Evolutionary conservation across 2,329 filamentous ascomycete genomes (phyloP).

Genomic region (Diplodia intermedia): DNA sequence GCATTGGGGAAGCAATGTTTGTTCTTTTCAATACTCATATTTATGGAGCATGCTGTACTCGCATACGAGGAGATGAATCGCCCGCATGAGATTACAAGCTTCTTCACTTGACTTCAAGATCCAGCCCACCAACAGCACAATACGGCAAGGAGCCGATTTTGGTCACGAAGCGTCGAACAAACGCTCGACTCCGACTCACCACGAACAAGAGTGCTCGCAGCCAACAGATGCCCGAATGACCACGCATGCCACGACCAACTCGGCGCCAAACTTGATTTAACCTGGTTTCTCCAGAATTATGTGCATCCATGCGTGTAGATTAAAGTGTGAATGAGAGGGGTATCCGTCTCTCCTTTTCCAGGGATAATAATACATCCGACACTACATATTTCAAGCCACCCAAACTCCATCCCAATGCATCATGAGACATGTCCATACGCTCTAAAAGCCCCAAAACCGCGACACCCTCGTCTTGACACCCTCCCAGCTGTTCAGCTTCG

Average conservation of each 20-base stretch:
- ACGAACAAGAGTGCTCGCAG: too few relatives aligned
- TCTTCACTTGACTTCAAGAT: neutral
- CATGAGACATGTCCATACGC: neutral
- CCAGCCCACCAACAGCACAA: neutral
- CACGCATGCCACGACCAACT: neutral
- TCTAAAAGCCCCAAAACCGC: constrained; percentile 55
- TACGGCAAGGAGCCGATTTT: too few relatives aligned
- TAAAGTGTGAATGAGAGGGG: constrained; percentile 6
- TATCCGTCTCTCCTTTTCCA: constrained; percentile 3
- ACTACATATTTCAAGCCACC: neutral
- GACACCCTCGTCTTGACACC: constrained; percentile 64
- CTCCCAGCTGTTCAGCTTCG: constrained; percentile 69
- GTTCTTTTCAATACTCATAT: neutral
- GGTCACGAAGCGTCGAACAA: too few relatives aligned
- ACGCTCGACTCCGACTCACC: too few relatives aligned
- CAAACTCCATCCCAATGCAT: constrained; percentile 29
- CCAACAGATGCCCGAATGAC: too few relatives aligned
- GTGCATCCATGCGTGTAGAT: neutral
- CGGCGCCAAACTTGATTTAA: neutral
- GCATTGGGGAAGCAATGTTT: too few relatives aligned
- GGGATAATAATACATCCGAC: constrained; percentile 11
- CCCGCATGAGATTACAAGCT: neutral
- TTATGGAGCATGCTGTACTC: neutral
- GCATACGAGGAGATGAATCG: neutral
- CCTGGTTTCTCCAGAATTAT: neutral